Evolutionary conservation across 129 eudicot species (phyloP).

Genomic region (Dittrichia graveolens): DNA sequence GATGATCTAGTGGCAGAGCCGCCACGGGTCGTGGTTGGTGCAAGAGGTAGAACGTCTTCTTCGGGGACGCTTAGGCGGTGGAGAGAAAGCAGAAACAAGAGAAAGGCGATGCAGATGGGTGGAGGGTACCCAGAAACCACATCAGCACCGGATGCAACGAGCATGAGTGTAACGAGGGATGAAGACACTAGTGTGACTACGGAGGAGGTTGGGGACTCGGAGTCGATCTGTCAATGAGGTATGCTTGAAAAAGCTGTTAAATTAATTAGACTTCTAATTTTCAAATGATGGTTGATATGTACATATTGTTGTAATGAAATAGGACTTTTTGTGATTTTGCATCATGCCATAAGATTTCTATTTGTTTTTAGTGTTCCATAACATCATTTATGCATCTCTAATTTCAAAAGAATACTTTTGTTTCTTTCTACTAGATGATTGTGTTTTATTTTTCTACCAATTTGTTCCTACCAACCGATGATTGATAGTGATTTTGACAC

Average conservation of each 20-base stretch:
- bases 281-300: not conserved
- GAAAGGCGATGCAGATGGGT: conserved; percentile 57
- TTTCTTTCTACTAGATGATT: no score
- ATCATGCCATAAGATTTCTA: no score
- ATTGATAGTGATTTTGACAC: no score
- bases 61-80: conserved; percentile 49
- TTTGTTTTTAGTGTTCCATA: no score
- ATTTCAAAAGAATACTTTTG: no score
- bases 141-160: conserved; percentile 45
- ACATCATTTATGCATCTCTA: no score
- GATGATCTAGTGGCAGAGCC: conserved; percentile 4
- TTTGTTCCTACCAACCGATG: no score
- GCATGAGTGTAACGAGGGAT: conserved; percentile 46
- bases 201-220: conserved; percentile 72
- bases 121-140: conserved; percentile 19
- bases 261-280: not conserved
- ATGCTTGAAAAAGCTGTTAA: not conserved
- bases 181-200: conserved; percentile 37
- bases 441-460: no score
- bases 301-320: not conserved
- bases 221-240: conserved; percentile 51
- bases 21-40: not conserved
- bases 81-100: conserved; percentile 58
- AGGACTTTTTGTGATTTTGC: no score
- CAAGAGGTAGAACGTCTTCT: conserved; percentile 31